Conservation (phyloP, 768 basidiomycete genomes). For the Amanita subjunquillea region DNA sequence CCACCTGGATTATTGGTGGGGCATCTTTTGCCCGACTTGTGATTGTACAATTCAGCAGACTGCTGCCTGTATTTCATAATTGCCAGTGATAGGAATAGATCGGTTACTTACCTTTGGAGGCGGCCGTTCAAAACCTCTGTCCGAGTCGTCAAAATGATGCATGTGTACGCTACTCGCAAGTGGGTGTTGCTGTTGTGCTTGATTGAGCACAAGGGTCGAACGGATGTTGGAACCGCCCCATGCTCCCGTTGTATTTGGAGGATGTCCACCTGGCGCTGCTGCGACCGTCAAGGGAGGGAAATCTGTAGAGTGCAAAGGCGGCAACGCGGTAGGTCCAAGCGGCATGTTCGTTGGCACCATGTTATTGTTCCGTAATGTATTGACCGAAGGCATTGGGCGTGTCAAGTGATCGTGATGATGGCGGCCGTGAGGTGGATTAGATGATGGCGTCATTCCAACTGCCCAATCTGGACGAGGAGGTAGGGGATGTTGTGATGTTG, state of each 20-base stretch:
- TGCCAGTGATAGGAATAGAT: neutral
- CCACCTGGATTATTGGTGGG: constrained; percentile 15
- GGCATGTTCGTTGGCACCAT: constrained; percentile 17
- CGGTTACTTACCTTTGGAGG: constrained; percentile 28
- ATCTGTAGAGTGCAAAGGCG: constrained; percentile 47
- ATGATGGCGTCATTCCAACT: constrained; percentile 71
- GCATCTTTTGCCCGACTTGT: constrained; percentile 19
- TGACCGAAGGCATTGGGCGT: constrained; percentile 31
- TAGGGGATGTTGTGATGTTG: constrained; percentile 62
- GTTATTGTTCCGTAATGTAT: constrained; percentile 25
- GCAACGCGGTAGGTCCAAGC: constrained; percentile 20
- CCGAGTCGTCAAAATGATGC: constrained; percentile 32
- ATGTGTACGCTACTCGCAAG: constrained; percentile 12
- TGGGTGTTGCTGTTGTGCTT: constrained; percentile 14
- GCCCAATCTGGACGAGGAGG: constrained; percentile 87
- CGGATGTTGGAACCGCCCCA: constrained; percentile 56
- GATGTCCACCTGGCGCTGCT: constrained; percentile 37
- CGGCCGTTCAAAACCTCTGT: constrained; percentile 36
- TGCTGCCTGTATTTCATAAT: constrained; percentile 1
- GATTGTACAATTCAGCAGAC: constrained; percentile 25
- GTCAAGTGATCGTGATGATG: constrained; percentile 41
- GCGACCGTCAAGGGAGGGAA: constrained; percentile 58
- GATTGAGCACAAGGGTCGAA: constrained; percentile 35
- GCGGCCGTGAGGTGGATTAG: constrained; percentile 40
- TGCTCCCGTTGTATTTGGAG: constrained; percentile 49